Conservation (phyloP, 495 filamentous ascomycete species). For the Thozetella sp. region DNA sequence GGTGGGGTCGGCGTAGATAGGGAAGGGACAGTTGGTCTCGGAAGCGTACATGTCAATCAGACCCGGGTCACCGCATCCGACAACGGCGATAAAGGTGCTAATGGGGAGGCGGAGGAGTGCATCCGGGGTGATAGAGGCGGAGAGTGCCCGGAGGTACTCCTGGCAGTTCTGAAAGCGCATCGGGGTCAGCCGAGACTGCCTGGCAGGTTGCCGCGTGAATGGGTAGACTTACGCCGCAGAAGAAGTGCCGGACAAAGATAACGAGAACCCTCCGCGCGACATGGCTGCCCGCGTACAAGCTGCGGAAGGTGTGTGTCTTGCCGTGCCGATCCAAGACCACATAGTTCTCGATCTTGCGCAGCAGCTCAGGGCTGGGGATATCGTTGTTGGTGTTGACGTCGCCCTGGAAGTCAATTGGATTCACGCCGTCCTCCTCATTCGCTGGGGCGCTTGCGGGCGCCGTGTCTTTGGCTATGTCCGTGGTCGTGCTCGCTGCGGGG, state of each 20-base stretch:
- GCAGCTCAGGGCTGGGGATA: constrained; percentile 47
- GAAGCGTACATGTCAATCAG: constrained; percentile 70
- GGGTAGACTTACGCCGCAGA: constrained; percentile 73
- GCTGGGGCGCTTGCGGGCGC: not conserved
- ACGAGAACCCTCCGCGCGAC: constrained; percentile 62
- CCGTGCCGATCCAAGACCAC: constrained; percentile 67
- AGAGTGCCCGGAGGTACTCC: constrained; percentile 69
- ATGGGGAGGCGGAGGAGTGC: constrained; percentile 53
- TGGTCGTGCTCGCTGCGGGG: not conserved
- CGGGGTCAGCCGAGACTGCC: constrained; percentile 5
- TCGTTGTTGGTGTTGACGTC: constrained; percentile 51
- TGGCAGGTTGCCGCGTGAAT: not conserved
- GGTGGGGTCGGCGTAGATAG: constrained; percentile 81
- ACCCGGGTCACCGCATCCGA: constrained; percentile 78
- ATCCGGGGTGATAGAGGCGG: constrained; percentile 58
- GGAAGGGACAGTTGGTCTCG: constrained; percentile 69
- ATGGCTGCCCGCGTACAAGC: constrained; percentile 62
- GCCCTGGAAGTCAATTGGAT: constrained; percentile 44
- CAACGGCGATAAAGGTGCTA: constrained; percentile 67
- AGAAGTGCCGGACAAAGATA: constrained; percentile 88
- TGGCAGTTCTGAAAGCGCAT: constrained; percentile 61
- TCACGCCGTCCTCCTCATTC: constrained; percentile 11
- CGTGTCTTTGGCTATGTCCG: not conserved
- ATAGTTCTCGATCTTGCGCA: constrained; percentile 55
- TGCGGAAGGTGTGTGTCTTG: constrained; percentile 64